Evolutionary conservation across 345 rosid genomes (phyloP), one percentile per base, ranked within the genome.

Genomic region (Arabidopsis suecica): DNA sequence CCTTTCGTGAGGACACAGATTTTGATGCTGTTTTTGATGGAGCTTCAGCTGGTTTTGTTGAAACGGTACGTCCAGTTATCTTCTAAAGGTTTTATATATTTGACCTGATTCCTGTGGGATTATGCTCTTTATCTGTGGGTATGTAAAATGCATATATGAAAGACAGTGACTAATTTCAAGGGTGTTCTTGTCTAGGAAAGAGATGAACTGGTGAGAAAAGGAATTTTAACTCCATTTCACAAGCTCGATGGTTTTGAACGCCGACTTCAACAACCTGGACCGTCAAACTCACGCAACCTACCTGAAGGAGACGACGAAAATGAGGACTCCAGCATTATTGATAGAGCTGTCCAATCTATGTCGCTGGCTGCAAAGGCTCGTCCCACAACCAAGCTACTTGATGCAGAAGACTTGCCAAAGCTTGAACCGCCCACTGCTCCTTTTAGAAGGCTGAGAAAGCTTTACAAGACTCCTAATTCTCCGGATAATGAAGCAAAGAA

Each of bases 221-320:
- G 97, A 76, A 82, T 95, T 57, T 87, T 95, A 74, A 95, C 99
- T 82, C 99, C 97, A 41, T 95, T 95, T 83, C 96, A 92, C 79
- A 84, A 84, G 87, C 96, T 95, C 18, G 84, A 90, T 82, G 97
- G 97, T 55, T 95, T 84, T 81, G 99, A 95, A 72, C 96, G 97
- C 32, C 68, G 88, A 30, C 86, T 95, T 78, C 92, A 86, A 85
- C 90, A 84, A 65, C 84, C 89, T 63, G 87, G 84, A 64, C 48
- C 81, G 33, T 88, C 96, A 62, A 62, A 78, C 76, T 40, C 61
- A n/a, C 25, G 6, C 56, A 74, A 60, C 50, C 64, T 68, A 49
- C 79, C 88, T 23, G 81, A 61, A 77, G 83, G 77, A 79, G 88
- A 83, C 81, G 83, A 72, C 1, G 74, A 71, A 48, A 59, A 40